Evolutionary conservation across 495 filamentous ascomycete genomes (phyloP).

Genomic region (Neurospora tetrasperma): DNA sequence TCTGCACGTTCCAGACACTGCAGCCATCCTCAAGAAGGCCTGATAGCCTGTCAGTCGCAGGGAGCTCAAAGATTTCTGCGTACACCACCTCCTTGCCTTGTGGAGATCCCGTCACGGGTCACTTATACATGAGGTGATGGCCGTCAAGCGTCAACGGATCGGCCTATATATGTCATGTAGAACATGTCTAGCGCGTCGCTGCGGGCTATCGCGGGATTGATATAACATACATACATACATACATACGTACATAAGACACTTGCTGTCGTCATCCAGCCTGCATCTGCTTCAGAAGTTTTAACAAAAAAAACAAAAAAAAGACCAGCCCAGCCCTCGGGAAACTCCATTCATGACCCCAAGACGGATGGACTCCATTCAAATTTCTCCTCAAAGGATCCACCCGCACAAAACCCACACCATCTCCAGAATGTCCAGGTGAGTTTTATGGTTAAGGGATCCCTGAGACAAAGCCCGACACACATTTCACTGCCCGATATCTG

Average conservation of each 20-base stretch:
- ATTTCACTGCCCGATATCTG: background rate
- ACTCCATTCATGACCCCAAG: background rate
- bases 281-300: background rate
- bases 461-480: background rate
- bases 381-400: background rate
- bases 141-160: background rate
- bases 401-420: background rate
- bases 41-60: background rate
- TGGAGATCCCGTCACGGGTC: background rate
- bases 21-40: background rate
- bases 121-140: background rate
- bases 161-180: background rate
- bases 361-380: background rate
- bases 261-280: background rate
- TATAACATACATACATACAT: background rate
- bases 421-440: background rate
- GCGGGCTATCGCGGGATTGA: background rate
- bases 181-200: background rate
- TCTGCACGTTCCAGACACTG: constrained; percentile 1
- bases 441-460: background rate
- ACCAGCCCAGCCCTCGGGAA: background rate
- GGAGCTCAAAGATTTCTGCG: background rate
- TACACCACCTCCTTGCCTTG: background rate
- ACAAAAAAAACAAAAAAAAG: background rate
- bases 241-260: background rate